Conservation (phyloP, 148 eudicot genomes). For the Pouteria glomerata region DNA sequence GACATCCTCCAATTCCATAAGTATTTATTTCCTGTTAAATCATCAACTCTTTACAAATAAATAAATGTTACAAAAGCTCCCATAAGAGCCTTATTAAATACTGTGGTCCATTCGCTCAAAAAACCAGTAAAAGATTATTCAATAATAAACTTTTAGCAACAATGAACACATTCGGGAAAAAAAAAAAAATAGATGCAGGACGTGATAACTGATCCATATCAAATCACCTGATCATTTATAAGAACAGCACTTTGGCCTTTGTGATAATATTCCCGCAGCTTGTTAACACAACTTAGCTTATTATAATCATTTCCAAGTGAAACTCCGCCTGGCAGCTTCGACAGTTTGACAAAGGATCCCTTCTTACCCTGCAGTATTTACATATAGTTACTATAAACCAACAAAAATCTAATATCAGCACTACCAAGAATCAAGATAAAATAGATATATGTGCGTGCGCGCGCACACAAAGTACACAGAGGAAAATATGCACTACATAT, state of each 20-base stretch:
- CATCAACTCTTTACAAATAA: neutral
- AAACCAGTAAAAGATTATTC: too few species aligned
- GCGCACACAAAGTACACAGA: too few species aligned
- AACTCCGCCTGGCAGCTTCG: slow-evolving; percentile 30
- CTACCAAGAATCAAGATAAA: neutral
- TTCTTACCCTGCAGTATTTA: slow-evolving; percentile 22
- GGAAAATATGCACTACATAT: neutral
- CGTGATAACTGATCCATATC: neutral
- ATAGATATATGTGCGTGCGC: too few species aligned
- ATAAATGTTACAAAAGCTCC: neutral
- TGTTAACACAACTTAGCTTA: slow-evolving; percentile 35
- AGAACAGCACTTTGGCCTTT: slow-evolving; percentile 56
- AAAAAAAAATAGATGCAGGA: neutral
- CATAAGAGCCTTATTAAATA: too few species aligned
- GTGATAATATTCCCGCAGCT: slow-evolving; percentile 51
- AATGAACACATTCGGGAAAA: too few species aligned
- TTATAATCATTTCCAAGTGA: slow-evolving; percentile 27
- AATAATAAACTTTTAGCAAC: too few species aligned
- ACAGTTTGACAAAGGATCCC: slow-evolving; percentile 22
- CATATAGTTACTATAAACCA: neutral
- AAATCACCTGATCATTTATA: slow-evolving; percentile 62
- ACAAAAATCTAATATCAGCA: neutral
- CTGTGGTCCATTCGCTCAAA: too few species aligned
- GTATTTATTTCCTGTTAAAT: neutral
- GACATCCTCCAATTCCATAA: neutral